Evolutionary conservation across 345 rosid genomes (phyloP), one percentile per base, ranked within the genome.

Genomic region (Odontarrhena argentea): DNA sequence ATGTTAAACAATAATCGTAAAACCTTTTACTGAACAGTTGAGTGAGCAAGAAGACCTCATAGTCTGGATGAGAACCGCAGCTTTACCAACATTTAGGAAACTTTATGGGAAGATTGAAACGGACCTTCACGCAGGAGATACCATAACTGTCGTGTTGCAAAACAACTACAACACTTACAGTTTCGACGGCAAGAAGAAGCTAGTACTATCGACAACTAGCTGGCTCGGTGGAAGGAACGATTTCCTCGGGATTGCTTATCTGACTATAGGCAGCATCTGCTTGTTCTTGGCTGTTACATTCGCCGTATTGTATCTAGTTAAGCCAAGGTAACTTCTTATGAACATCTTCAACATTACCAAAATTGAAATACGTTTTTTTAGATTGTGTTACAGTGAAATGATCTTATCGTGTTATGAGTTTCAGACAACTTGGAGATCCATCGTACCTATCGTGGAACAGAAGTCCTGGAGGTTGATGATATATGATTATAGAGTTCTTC

Each of bases 11-110:
- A 26, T 35, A 67, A 12, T 42, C 24, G 61, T 42, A 28, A 56
- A 41, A 32, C 8, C 12, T 59, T 46, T 38, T 32, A 73, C 65
- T 71, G 36, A 30, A 62, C 77, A 93, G 97, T 79, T 93, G 83
- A 87, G 87, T 63, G 71, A 88, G 80, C 98, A 93, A 69, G 98
- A 93, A 77, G 87, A 88, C 74, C 97, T 93, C 46, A 88, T 93
- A 49, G 98, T 93, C 25, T 93, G 97, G 98, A 93, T 93, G 98
- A 79, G 96, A 77, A 93, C 98, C 18, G 98, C 98, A 43, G 97
- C 98, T 14, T 82, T 93, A 70, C 98, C 98, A 60, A 90, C 94
- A 47, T 93, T 93, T 74, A 88, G 97, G 74, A 93, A 93, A 80
- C 79, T 93, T 76, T 93, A 90, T 59, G 98, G 98, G 59, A 90